Evolutionary conservation across 768 basidiomycete genomes (phyloP), one percentile per base, ranked within the genome.

Genomic region (Pholiota microspora): DNA sequence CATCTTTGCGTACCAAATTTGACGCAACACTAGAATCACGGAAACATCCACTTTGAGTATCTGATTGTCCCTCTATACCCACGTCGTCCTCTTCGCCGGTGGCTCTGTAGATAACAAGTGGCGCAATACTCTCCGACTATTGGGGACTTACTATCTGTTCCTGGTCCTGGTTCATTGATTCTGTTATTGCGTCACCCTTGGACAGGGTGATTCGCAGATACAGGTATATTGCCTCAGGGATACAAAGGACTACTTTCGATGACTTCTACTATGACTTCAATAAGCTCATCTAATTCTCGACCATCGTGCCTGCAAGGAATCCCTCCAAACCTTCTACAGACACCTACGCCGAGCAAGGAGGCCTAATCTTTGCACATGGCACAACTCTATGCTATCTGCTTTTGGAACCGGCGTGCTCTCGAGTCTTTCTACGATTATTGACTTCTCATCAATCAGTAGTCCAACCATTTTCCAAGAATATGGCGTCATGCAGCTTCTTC

Each of bases 401-500:
- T n/a, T 42, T 21, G n/a, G 16, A 21, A 12, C 12, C 29, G 6
- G 4, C 21, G 18, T 23, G 40, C 18, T 21, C 23, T 23, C 4
- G 9, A 42, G 12, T 4, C 35, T 36, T 36, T 15, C 15, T 8
- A 4, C 9, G 40, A 42, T 4, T 6, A 21, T 42, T 24, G 40
- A 46, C 46, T 52, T 40, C 38, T 42, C 57, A 56, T 58, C 56
- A 60, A 58, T 46, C 23, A 42, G 28, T n/a, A n/a, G 35, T 36
- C 46, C 42, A 31, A 49, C 50, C 54, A 61, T 63, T 49, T 31
- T 54, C 36, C n/a, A 59, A 40, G 44, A 10, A 49, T 53, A 66
- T 66, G 53, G 60, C 62, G 62, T 62, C 46, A 63, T 66, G 6
- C 25, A 25, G n/a, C 55, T 42, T 49, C 51, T 32, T 27, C 13